Conservation (phyloP, 305 asterid genomes). For the Plantago lanceolata region DNA sequence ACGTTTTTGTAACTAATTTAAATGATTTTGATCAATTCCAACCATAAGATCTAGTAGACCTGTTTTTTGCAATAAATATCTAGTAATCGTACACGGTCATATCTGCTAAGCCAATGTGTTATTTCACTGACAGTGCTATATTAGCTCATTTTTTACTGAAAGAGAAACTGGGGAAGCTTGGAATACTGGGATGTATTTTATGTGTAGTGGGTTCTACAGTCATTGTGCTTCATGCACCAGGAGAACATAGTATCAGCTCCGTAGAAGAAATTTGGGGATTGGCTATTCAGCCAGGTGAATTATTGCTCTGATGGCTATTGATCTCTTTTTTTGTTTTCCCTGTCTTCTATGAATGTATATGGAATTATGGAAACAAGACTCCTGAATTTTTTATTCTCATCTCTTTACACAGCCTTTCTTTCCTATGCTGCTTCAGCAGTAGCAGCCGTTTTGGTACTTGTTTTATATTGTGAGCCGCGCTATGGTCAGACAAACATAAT, state of each 20-base stretch:
- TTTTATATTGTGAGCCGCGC: constrained; percentile 71
- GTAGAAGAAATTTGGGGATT: constrained; percentile 85
- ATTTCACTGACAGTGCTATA: constrained; percentile 56
- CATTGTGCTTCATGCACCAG: constrained; percentile 94
- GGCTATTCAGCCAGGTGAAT: constrained; percentile 77
- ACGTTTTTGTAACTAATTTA: not conserved
- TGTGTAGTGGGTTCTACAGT: constrained; percentile 80
- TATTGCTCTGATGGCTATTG: constrained; percentile 20
- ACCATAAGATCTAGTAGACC: not conserved
- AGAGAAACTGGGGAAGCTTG: constrained; percentile 68
- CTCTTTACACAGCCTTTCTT: constrained; percentile 66
- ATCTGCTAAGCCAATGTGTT: constrained; percentile 13
- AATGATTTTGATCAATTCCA: not conserved
- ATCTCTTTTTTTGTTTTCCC: constrained; percentile 8
- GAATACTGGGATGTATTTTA: constrained; percentile 73
- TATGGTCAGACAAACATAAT: constrained; percentile 81
- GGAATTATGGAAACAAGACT: not conserved
- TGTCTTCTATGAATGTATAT: not conserved
- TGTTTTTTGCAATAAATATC: no score
- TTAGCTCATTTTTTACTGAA: constrained; percentile 81
- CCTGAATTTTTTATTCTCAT: constrained; percentile 20
- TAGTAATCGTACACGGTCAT: not conserved
- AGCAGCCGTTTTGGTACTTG: constrained; percentile 61
- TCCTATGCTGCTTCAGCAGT: constrained; percentile 63
- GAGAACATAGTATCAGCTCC: constrained; percentile 70